Percentiles rank a stretch among this genome's conserved stretches.
Evolutionary conservation across 1,284 basidiomycete genomes (phyloP).

Genomic region (Cystobasidium slooffiae): DNA sequence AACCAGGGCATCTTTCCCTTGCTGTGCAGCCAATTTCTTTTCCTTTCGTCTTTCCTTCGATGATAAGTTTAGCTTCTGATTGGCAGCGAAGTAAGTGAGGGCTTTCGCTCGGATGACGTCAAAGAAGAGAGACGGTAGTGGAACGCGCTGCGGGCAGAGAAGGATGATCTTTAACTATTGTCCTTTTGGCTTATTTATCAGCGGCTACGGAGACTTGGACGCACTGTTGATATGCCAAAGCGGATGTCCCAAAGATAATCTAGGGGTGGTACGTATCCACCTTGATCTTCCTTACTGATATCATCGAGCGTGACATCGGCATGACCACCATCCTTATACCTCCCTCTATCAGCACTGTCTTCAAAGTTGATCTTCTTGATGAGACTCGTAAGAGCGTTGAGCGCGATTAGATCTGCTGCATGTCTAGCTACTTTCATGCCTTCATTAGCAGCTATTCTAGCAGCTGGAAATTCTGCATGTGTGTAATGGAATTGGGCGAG

Average conservation of each 20-base stretch:
- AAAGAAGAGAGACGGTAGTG: constrained; percentile 4
- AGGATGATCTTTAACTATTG: not conserved
- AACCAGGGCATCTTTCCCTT: constrained; percentile 23
- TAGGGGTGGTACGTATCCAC: constrained; percentile 26
- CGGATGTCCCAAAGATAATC: constrained; percentile 41
- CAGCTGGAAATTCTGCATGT: constrained; percentile 20
- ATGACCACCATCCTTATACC: constrained; percentile 15
- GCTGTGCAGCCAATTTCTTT: constrained; percentile 32
- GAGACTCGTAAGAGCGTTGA: constrained; percentile 36
- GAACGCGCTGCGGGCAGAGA: constrained; percentile 28
- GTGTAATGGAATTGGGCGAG: constrained; percentile 30
- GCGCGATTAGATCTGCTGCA: constrained; percentile 14
- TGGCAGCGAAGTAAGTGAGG: constrained; percentile 5
- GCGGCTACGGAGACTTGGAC: not conserved
- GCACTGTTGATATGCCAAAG: constrained; percentile 18
- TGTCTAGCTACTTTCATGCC: constrained; percentile 34
- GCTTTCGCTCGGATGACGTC: constrained; percentile 39
- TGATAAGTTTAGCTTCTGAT: constrained; percentile 23
- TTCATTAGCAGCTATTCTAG: constrained; percentile 26
- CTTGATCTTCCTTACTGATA: constrained; percentile 25
- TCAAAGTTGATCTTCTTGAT: constrained; percentile 30
- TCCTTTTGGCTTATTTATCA: not conserved
- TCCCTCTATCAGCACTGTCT: constrained; percentile 16
- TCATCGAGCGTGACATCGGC: constrained; percentile 14
- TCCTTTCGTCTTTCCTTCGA: constrained; percentile 39